Conservation (phyloP, 768 basidiomycete species). For the Pulveroboletus sp. region DNA sequence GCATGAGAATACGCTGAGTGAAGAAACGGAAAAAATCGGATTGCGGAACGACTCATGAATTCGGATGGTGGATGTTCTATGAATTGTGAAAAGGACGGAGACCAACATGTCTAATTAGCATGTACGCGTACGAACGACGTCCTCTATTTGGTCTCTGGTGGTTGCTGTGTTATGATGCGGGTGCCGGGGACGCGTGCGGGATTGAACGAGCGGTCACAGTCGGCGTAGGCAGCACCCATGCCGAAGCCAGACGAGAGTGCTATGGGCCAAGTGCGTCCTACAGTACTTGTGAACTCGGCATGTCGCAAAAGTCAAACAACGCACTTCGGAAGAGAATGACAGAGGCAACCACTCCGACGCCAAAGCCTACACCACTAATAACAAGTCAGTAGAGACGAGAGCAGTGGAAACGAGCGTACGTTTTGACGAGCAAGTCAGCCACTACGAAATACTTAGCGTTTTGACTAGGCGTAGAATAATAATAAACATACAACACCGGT, state of each 20-base stretch:
- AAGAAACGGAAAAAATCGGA: constrained; percentile 19
- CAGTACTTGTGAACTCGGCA: constrained; percentile 4
- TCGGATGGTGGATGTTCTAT: constrained; percentile 12
- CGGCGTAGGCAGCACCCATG: constrained; percentile 81
- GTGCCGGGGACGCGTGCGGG: constrained; percentile 85
- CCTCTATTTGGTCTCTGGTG: constrained; percentile 24
- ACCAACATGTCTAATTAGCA: constrained; percentile 35
- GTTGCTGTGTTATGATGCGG: constrained; percentile 53
- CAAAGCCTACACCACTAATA: constrained; percentile 80
- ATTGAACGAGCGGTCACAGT: constrained; percentile 93
- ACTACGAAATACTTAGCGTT: constrained; percentile 36
- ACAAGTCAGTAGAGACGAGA: constrained; percentile 6
- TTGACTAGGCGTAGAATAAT: constrained; percentile 17
- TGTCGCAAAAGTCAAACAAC: constrained; percentile 32
- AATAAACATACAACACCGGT: constrained; percentile 72
- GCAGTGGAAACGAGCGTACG: constrained; percentile 45
- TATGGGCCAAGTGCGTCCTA: constrained; percentile 92
- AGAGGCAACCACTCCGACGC: constrained; percentile 83
- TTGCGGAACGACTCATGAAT: constrained; percentile 7
- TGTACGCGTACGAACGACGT: constrained; percentile 4
- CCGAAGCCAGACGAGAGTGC: constrained; percentile 86
- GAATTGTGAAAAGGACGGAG: constrained; percentile 2
- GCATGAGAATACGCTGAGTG: constrained; percentile 7
- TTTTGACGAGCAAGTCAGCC: constrained; percentile 83
- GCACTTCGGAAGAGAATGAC: constrained; percentile 89